These are phyloP conservation scores for Cytospora piceae DNA, from an alignment of 2,329 filamentous ascomycete species.

Conservation along the genomic window DNA sequence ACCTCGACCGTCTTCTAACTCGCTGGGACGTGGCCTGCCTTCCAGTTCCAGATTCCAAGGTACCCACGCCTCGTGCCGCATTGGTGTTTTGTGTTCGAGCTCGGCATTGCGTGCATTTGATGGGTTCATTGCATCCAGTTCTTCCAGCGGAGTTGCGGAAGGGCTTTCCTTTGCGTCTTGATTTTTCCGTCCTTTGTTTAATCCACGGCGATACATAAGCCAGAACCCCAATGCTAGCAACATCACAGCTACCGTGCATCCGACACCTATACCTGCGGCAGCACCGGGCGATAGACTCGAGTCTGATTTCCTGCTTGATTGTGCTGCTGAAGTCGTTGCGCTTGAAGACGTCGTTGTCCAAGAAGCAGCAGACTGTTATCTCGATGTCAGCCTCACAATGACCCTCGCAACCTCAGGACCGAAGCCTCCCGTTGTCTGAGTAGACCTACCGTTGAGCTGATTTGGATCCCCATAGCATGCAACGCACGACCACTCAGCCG, in stretches of 20 bases:
- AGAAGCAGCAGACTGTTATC: not conserved
- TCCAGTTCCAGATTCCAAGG: not conserved
- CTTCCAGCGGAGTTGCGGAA: not conserved
- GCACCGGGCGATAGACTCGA: not conserved
- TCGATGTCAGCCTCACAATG: not conserved
- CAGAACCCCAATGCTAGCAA: slow-evolving; percentile 1
- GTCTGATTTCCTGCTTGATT: not conserved
- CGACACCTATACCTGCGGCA: not conserved
- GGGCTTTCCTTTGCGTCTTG: not conserved
- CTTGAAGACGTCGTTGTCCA: not conserved
- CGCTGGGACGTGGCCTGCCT: not conserved
- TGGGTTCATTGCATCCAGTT: not conserved
- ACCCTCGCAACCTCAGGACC: not conserved
- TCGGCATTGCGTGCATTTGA: not conserved
- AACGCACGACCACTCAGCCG: not conserved
- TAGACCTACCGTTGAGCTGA: not conserved
- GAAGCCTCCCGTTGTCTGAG: not conserved
- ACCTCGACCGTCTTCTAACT: not conserved
- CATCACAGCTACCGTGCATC: not conserved
- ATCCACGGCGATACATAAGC: not conserved
- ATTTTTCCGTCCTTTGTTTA: not conserved
- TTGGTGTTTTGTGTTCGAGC: not conserved
- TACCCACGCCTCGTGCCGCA: not conserved
- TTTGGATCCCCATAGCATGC: not conserved
- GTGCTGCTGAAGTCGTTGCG: not conserved